Base-by-base conservation (phyloP, 768 basidiomycete species). In the Paxillus involutus region DNA sequence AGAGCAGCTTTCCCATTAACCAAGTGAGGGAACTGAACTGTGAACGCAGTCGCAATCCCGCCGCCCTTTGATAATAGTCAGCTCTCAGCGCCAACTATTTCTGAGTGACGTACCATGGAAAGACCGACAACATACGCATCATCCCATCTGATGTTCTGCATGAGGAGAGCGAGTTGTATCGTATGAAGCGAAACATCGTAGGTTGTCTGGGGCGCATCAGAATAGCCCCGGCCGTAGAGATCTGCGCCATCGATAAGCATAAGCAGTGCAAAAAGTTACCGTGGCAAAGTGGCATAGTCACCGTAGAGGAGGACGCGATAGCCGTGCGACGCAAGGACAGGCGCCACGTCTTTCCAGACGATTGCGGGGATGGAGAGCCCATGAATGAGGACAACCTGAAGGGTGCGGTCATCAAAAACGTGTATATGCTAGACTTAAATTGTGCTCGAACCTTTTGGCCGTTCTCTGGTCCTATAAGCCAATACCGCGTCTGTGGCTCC, bases 201-300 rank as follows among this genome's bases (percentile, higher is more conserved):
- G 4, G 78, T 81, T 14, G 79, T 82, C 19, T 83, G 78, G 0
- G 90, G 90, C 1, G 89, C 89, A 52, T 89, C 89, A 1, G 89
- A 89, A 69, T 91, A 93, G 5, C 90, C 90, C 37, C 90, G 80
- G 12, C 89, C 91, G 55, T 89, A 91, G 17, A 91, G 74, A 71
- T 93, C 90, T 90, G 55, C 14, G 14, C 3, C 5, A 48, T n/a
- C 3, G 16, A 46, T 61, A 55, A 58, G 30, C 39, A 44, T 29
- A 37, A 42, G 40, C 16, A 37, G n/a, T 26, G 26, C 21, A 17
- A 41, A 21, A 32, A 26, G 44, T 21, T 21, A 41, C 16, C 37
- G 47, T 44, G 17, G 16, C 6, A 17, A 21, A 63, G 47, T 44
- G 17, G 16, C 6, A 17, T 24, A 63, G 73, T 21, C 40, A 88